These are phyloP conservation scores for Ogataea paraovalis DNA, from an alignment of 805 yeast genomes.

Conservation along the genomic window DNA sequence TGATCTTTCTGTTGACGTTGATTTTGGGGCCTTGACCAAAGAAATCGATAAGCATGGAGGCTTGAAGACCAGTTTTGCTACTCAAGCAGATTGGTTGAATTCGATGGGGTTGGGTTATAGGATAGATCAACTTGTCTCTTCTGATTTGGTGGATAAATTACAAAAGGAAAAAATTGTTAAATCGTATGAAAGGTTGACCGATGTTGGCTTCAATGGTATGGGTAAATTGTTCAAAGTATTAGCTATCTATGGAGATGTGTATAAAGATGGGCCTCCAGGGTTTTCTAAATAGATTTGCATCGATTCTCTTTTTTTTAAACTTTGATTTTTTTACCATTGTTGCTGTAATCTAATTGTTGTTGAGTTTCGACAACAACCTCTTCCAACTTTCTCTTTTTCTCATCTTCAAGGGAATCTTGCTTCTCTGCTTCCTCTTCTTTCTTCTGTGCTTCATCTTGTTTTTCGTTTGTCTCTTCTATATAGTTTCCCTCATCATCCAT, in stretches of 20 bases:
- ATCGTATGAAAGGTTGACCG: conserved; percentile 61
- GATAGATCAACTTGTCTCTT: conserved; percentile 49
- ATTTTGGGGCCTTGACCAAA: conserved; percentile 55
- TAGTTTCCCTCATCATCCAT: conserved; percentile 35
- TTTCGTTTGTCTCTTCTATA: conserved; percentile 3
- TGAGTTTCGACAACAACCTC: background rate
- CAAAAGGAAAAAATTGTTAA: conserved; percentile 48
- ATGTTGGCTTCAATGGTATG: conserved; percentile 60
- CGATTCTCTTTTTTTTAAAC: no score
- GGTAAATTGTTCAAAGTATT: conserved; percentile 73
- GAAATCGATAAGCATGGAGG: conserved; percentile 27
- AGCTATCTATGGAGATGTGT: conserved; percentile 39
- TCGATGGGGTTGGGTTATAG: conserved; percentile 72
- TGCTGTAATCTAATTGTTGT: background rate
- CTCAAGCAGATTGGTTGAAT: conserved; percentile 79
- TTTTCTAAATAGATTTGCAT: conserved; percentile 36
- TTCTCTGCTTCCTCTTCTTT: background rate
- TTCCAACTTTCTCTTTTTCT: conserved; percentile 8
- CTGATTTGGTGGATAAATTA: conserved; percentile 35
- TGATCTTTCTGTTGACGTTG: conserved; percentile 81
- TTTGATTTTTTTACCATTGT: conserved; percentile 4
- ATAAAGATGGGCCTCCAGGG: conserved; percentile 47
- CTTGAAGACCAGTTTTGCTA: conserved; percentile 28
- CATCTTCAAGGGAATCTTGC: background rate
- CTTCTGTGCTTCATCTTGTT: conserved; percentile 2